Conservation (phyloP, 2,329 filamentous ascomycete species). For the Mycogone perniciosa region DNA sequence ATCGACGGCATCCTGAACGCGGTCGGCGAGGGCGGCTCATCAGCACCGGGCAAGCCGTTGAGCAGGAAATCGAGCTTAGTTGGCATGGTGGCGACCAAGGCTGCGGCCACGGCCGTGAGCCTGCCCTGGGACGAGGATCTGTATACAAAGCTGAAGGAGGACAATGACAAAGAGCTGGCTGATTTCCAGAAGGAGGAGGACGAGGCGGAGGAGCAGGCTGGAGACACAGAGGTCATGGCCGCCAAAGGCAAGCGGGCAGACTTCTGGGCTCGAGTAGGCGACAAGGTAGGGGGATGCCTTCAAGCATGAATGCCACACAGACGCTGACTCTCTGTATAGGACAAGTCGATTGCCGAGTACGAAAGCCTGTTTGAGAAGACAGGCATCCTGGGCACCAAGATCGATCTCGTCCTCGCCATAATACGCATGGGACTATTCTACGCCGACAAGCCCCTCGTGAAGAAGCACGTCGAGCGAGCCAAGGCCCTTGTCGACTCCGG, state of each 20-base stretch:
- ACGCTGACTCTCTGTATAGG: slow-evolving; percentile 44
- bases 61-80: slow-evolving; percentile 64
- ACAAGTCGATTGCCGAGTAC: slow-evolving; percentile 87
- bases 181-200: slow-evolving; percentile 80
- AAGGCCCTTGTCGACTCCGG: slow-evolving; percentile 87
- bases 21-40: slow-evolving; percentile 55
- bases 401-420: slow-evolving; percentile 92
- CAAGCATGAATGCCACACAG: background rate
- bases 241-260: slow-evolving; percentile 92
- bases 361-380: slow-evolving; percentile 95
- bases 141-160: slow-evolving; percentile 69
- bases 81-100: slow-evolving; percentile 69
- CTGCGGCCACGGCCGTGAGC: slow-evolving; percentile 56
- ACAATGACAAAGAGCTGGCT: slow-evolving; percentile 73
- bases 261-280: slow-evolving; percentile 90
- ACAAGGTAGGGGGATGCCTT: slow-evolving; percentile 62
- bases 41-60: slow-evolving; percentile 49
- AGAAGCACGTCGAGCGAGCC: slow-evolving; percentile 88
- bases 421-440: slow-evolving; percentile 96
- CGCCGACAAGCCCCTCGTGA: slow-evolving; percentile 83
- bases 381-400: slow-evolving; percentile 93
- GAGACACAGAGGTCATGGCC: slow-evolving; percentile 89
- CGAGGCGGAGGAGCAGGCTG: slow-evolving; percentile 90
- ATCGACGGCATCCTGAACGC: slow-evolving; percentile 75
- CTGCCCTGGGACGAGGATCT: slow-evolving; percentile 87